Conservation (phyloP, 495 filamentous ascomycete species). For the Glonium stellatum region DNA sequence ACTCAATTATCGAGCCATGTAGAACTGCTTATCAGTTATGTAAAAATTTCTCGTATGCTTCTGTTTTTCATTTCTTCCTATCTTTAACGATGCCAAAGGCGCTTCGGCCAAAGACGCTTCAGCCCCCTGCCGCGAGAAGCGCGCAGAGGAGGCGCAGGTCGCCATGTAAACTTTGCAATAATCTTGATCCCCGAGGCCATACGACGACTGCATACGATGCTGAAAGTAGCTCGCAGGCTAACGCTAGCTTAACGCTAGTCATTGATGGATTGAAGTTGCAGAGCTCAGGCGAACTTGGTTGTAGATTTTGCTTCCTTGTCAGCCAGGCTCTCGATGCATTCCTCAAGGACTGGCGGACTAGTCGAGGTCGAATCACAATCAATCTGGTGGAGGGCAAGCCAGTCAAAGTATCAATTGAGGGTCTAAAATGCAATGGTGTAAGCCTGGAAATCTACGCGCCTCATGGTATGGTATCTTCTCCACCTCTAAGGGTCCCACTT, state of each 20-base stretch:
- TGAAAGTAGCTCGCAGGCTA: constrained; percentile 6
- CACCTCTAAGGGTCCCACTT: no score
- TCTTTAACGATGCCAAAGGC: background rate
- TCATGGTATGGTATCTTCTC: constrained; percentile 10
- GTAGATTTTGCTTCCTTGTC: constrained; percentile 19
- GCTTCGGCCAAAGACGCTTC: background rate
- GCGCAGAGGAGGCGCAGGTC: constrained; percentile 6
- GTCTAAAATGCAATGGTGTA: constrained; percentile 7
- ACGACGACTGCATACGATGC: constrained; percentile 9
- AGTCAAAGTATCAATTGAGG: constrained; percentile 15
- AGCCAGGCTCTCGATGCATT: constrained; percentile 20
- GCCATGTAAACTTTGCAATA: constrained; percentile 13
- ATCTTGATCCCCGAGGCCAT: constrained; percentile 19
- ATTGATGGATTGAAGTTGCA: constrained; percentile 13
- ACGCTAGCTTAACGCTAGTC: constrained; percentile 13
- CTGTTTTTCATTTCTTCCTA: background rate
- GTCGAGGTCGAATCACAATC: constrained; percentile 6
- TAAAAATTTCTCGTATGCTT: background rate
- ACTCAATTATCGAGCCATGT: no score
- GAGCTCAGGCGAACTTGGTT: constrained; percentile 11
- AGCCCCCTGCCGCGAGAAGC: background rate
- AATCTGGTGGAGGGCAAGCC: constrained; percentile 17
- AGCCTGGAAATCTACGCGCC: constrained; percentile 15
- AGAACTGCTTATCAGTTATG: no score
- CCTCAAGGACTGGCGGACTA: constrained; percentile 17